Evolutionary conservation across 164 flowering plant genomes (phyloP).

Genomic region (Magnolia officinalis): DNA sequence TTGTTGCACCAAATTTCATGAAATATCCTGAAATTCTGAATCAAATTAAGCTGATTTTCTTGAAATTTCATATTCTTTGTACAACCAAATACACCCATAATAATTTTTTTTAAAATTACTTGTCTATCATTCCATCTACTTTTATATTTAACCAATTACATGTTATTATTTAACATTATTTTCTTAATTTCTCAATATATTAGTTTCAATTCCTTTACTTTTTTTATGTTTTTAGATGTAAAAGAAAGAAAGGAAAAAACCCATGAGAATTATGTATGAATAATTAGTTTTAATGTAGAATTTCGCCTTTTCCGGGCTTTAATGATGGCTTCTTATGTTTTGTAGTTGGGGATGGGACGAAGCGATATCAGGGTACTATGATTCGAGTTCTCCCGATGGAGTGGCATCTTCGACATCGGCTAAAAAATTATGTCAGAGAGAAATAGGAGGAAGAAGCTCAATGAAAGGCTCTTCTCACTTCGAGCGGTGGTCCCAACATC

Average conservation of each 20-base stretch:
- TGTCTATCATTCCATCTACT: no score
- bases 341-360: slow-evolving; percentile 50
- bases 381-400: slow-evolving; percentile 85
- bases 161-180: no score
- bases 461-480: slow-evolving; percentile 73
- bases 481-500: slow-evolving; percentile 79
- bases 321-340: background rate
- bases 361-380: slow-evolving; percentile 50
- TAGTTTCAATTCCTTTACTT: background rate
- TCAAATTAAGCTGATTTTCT: no score
- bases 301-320: background rate
- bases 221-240: no score
- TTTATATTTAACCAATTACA: no score
- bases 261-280: background rate
- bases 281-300: no score
- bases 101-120: no score
- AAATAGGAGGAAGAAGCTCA: slow-evolving; percentile 91
- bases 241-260: background rate
- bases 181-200: no score
- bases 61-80: no score
- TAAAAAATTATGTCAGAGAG: slow-evolving; percentile 89
- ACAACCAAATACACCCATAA: no score
- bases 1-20: no score
- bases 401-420: slow-evolving; percentile 32
- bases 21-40: no score